Evolutionary conservation across 495 filamentous ascomycete genomes (phyloP), one percentile per base, ranked within the genome.

Genomic region (Penicilliopsis zonata): DNA sequence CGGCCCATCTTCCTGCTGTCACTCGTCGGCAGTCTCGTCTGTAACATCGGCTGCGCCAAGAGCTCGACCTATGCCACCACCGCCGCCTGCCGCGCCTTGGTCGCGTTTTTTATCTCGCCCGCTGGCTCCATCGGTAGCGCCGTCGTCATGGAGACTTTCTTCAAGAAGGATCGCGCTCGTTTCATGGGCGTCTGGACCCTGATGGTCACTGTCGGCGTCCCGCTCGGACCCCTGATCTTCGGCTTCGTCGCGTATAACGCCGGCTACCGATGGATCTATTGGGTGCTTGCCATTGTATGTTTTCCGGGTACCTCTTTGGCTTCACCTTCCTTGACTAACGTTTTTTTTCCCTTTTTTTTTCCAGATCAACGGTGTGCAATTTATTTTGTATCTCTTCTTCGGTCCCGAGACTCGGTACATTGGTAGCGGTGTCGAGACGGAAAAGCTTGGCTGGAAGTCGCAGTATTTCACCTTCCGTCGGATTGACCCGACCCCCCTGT

Each of bases 111-210:
- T 22, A 70, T 71, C 29, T 57, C 55, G 0, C 67, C 67, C n/a
- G 65, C 69, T 0, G 57, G 62, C 17, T 69, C 70, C 0, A 63
- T 75, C 30, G 66, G 61, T 1, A 67, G 68, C 21, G 70, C 63
- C 9, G 59, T 74, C 3, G 66, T 74, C 0, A 62, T 55, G 0
- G 69, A 71, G 35, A 60, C 65, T 16, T 71, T 63, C 39, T 73
- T 73, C 32, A 52, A 63, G 34, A 57, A 65, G 17, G 61, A 72
- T 13, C 48, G 67, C 9, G 63, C 55, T 20, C 37, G 46, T 10
- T 67, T 63, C 30, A 70, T 74, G 67, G 69, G 68, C 10, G 48
- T 73, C 7, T 73, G 65, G 59, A 70, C 61, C 1, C 40, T 69
- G 9, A 52, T 65, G 32, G 44, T 72, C 9, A 69, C 69, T 4